A percentile compares a stretch with the other conserved stretches of the same genome.
Conservation (phyloP, 345 rosid genomes). For the Linum lewisii region DNA sequence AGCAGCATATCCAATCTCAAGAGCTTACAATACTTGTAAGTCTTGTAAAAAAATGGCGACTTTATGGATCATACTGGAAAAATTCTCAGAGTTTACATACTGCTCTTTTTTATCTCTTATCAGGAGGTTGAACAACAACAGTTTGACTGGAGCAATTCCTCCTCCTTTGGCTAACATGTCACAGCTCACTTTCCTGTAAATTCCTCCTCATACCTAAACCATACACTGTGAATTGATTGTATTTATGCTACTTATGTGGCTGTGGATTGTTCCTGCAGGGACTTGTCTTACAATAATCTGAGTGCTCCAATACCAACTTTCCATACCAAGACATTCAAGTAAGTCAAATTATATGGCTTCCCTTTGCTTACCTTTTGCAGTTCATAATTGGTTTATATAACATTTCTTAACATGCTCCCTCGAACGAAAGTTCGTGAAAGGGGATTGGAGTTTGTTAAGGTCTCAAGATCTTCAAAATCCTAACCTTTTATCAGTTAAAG, state of each 20-base stretch:
- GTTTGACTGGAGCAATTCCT: conserved; percentile 64
- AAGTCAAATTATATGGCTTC: conserved; percentile 24
- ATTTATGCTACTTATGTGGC: neutral
- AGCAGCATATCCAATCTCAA: conserved; percentile 35
- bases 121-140: conserved; percentile 82
- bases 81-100: neutral
- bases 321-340: conserved; percentile 33
- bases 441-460: no score
- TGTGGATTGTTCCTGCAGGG: conserved; percentile 20
- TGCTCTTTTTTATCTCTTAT: conserved; percentile 9
- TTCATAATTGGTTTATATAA: conserved; percentile 6
- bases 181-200: conserved; percentile 76
- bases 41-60: neutral
- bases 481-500: no score
- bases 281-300: conserved; percentile 34
- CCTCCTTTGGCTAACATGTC: conserved; percentile 60
- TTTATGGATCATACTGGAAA: neutral
- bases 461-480: no score
- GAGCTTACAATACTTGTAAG: conserved; percentile 72
- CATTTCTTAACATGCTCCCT: no score
- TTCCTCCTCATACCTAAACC: conserved; percentile 14
- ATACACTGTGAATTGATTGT: neutral
- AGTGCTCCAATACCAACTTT: conserved; percentile 29
- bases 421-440: no score
- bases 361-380: conserved; percentile 2